Percentiles rank a stretch among this genome's conserved stretches.
These are phyloP conservation scores for Jacaranda copaia DNA, from an alignment of 257 asterid genomes.

Conservation along the genomic window DNA sequence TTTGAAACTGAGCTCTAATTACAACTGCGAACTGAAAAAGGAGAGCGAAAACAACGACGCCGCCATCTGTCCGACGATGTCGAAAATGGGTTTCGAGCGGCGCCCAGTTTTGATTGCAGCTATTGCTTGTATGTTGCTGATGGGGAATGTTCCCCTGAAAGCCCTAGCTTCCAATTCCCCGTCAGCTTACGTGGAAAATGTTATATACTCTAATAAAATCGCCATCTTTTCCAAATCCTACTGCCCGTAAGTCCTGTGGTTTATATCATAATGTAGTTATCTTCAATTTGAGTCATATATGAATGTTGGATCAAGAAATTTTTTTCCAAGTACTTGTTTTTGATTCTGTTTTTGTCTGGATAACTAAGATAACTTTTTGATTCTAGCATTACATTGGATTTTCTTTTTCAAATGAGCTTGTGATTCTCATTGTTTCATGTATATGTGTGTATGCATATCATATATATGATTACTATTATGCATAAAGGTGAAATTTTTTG, in stretches of 20 bases:
- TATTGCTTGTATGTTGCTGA: conserved; percentile 52
- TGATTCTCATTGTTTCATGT: neutral
- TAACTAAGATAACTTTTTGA: neutral
- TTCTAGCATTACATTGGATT: neutral
- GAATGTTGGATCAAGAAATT: conserved; percentile 10
- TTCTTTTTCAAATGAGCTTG: neutral
- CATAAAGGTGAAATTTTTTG: neutral
- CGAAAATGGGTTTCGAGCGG: conserved; percentile 44
- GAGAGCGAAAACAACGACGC: conserved; percentile 38
- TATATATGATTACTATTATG: neutral
- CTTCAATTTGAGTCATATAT: conserved; percentile 12
- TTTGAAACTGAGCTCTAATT: conserved; percentile 37
- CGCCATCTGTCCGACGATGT: conserved; percentile 18
- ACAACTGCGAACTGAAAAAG: conserved; percentile 37
- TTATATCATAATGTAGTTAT: neutral
- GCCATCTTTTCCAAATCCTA: conserved; percentile 95
- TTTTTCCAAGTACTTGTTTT: neutral
- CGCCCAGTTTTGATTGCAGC: conserved; percentile 52
- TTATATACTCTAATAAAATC: conserved; percentile 82
- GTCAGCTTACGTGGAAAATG: conserved; percentile 87
- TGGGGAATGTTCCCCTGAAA: conserved; percentile 49
- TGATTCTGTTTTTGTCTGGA: neutral
- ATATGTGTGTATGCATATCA: neutral
- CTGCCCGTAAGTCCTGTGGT: conserved; percentile 73
- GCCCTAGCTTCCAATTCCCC: conserved; percentile 82